Evolutionary conservation across 2,329 filamentous ascomycete species (phyloP).

Genomic region (Lachnellula hyalina): DNA sequence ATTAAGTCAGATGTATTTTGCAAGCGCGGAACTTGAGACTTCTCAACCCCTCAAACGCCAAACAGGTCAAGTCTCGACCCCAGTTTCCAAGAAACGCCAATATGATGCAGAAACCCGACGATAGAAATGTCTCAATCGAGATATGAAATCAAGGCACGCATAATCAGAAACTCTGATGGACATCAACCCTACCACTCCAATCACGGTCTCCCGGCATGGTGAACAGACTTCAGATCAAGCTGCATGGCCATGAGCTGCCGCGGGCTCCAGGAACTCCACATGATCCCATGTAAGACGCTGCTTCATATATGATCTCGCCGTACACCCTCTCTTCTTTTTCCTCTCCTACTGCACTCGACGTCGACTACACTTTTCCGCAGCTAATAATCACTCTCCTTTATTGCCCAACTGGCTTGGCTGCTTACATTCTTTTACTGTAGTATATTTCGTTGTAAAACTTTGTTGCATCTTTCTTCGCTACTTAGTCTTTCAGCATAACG

Average conservation of each 20-base stretch:
- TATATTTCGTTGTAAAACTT: conserved; percentile 29
- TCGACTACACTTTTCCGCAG: conserved; percentile 31
- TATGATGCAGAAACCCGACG: conserved; percentile 29
- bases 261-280: conserved; percentile 24
- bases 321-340: conserved; percentile 21
- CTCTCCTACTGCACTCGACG: conserved; percentile 29
- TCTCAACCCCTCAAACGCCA: conserved; percentile 17
- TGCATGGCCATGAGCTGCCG: conserved; percentile 24
- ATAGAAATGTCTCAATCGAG: conserved; percentile 23
- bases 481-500: conserved; percentile 10
- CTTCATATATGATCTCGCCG: conserved; percentile 28
- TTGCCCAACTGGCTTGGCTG: conserved; percentile 49
- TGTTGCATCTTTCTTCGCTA: conserved; percentile 24
- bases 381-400: conserved; percentile 40
- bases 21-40: conserved; percentile 4
- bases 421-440: conserved; percentile 45
- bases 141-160: conserved; percentile 31
- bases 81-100: conserved; percentile 27
- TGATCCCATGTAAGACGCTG: conserved; percentile 18
- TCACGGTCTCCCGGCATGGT: conserved; percentile 10
- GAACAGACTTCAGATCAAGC: conserved; percentile 19
- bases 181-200: conserved; percentile 23
- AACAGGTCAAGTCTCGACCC: conserved; percentile 23
- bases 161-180: conserved; percentile 32
- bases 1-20: neutral